phyloP scores from a whole-genome alignment of 345 rosid genomes.

The Gynandropsis gynandra region DNA sequence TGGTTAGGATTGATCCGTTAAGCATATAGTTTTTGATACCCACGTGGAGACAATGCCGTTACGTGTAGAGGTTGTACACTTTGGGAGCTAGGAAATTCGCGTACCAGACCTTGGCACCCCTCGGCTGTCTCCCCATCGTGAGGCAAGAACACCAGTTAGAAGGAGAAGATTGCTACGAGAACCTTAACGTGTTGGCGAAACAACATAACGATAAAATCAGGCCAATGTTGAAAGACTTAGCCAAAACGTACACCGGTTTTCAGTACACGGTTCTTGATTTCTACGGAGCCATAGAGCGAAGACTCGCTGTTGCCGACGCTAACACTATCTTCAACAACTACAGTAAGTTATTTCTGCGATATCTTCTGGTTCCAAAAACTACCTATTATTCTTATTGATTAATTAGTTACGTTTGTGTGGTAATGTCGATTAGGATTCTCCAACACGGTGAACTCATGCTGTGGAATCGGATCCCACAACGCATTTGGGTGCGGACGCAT shows the following conservation, averaged over 20 bases:
- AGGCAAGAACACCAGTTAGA: conserved; percentile 15
- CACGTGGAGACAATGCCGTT: not conserved
- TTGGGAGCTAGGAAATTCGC: conserved; percentile 20
- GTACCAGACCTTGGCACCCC: conserved; percentile 19
- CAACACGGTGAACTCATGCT: conserved; percentile 12
- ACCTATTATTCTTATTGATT: too few relatives aligned
- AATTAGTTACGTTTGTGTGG: too few relatives aligned
- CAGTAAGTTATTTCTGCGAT: not conserved
- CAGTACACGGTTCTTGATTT: conserved; percentile 24
- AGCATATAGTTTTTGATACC: too few relatives aligned
- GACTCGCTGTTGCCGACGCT: not conserved
- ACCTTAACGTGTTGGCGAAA: conserved; percentile 16
- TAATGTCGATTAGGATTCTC: conserved; percentile 12
- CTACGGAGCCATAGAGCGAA: conserved; percentile 17
- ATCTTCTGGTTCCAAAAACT: too few relatives aligned
- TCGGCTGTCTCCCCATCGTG: conserved; percentile 23
- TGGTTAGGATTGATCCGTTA: too few relatives aligned
- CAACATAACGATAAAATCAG: conserved; percentile 24
- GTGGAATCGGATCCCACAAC: conserved; percentile 24
- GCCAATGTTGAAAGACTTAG: conserved; percentile 15
- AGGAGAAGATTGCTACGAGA: conserved; percentile 12
- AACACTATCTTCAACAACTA: conserved; percentile 2
- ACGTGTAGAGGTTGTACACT: conserved; percentile 13
- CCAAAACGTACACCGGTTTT: conserved; percentile 13
- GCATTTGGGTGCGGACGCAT: conserved; percentile 19